A percentile compares a stretch with the other conserved stretches of the same genome.
Evolutionary conservation across 2,329 filamentous ascomycete genomes (phyloP).

Genomic region (Cyanodermella asteris): DNA sequence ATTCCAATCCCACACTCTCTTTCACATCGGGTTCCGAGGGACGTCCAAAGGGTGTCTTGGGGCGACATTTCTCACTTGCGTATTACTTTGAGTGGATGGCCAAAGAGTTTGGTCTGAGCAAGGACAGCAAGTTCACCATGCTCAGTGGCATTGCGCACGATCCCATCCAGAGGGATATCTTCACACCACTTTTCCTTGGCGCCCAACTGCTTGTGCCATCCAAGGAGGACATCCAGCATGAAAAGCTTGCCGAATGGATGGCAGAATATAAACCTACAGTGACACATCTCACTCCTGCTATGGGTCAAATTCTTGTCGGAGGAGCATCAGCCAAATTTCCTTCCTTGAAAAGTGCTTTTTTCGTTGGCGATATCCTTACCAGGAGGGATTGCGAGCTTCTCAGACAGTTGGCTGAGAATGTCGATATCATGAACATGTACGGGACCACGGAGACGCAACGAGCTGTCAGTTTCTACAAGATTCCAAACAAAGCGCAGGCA

Average conservation of each 20-base stretch:
- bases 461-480: slow-evolving; percentile 62
- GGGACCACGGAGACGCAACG: slow-evolving; percentile 61
- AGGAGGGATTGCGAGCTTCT: slow-evolving; percentile 60
- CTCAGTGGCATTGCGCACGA: slow-evolving; percentile 53
- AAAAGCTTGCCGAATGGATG: slow-evolving; percentile 79
- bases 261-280: slow-evolving; percentile 49
- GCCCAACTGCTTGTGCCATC: slow-evolving; percentile 59
- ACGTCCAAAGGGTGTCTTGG: slow-evolving; percentile 41
- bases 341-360: slow-evolving; percentile 58
- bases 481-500: slow-evolving; percentile 43
- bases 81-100: slow-evolving; percentile 93
- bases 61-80: slow-evolving; percentile 66
- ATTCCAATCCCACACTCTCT: slow-evolving; percentile 52
- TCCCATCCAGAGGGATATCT: slow-evolving; percentile 47
- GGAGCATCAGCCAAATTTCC: slow-evolving; percentile 60
- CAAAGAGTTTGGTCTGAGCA: slow-evolving; percentile 50
- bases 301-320: slow-evolving; percentile 87
- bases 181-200: slow-evolving; percentile 74
- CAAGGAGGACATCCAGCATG: slow-evolving; percentile 66
- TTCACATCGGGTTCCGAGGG: slow-evolving; percentile 49
- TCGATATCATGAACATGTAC: slow-evolving; percentile 64
- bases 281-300: slow-evolving; percentile 81
- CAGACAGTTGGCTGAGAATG: slow-evolving; percentile 54
- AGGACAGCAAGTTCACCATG: slow-evolving; percentile 58
- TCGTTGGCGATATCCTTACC: slow-evolving; percentile 76